Evolutionary conservation across 2,329 filamentous ascomycete genomes (phyloP), one percentile per base, ranked within the genome.

Genomic region (Furcasterigmium furcatum): DNA sequence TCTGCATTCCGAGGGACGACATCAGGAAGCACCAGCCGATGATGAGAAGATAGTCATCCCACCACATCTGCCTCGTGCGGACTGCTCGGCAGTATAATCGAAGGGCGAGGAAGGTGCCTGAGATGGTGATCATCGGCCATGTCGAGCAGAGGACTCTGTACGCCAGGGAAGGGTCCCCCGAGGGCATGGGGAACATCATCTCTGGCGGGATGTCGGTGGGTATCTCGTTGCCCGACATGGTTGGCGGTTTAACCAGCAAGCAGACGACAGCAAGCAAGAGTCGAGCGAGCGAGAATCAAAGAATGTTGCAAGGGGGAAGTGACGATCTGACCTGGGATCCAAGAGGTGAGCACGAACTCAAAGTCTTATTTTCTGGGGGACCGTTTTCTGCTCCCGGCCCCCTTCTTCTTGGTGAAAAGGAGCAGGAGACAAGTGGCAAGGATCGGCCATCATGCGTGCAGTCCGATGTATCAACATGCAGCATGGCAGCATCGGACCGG

Each of bases 11-110:
- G 43, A 9, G 52, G 45, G 48, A 56, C 47, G 43, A 56, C 55
- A 47, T 20, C 0, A 58, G 41, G 6, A 56, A 46, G 46, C 56
- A 56, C 59, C 57, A 65, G 2, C 62, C 53, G 1, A 39, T 46
- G 9, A 58, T 46, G 19, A 65, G 52, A 19, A 62, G 45, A 41
- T 57, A 53, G 42, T 65, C 62, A 44, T 13, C 50, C 46, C 2
- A 60, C 47, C 7, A 52, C 50, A 35, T 29, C 39, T 27, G 55
- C 55, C 4, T 47, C 30, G 20, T 18, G 6, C 39, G 39, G 9
- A 21, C 10, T n/a, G 54, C 22, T 44, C 63, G 63, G 49, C 55
- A 58, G 43, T 41, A 41, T n/a, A 41, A 5, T 9, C 39, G 39
- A 4, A 41, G 39, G n/a, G n/a, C 39, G 9, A 41, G 16, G 25